Base-by-base conservation (phyloP, 1,139 yeast genomes). In the Zhuliangozyma parablackwelliae region DNA sequence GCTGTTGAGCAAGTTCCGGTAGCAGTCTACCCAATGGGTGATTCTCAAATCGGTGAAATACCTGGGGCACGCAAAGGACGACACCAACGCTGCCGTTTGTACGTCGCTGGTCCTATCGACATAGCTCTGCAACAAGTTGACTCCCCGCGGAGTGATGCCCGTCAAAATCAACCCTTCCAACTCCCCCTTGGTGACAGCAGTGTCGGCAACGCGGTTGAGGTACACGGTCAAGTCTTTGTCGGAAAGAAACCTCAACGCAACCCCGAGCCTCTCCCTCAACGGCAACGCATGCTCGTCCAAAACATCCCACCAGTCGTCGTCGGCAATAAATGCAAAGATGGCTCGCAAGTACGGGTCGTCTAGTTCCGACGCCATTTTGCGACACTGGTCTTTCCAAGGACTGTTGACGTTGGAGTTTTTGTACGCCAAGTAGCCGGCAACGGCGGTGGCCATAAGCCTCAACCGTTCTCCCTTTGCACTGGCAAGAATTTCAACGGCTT, bases 251-350 rank as follows among this genome's bases (percentile, higher is more conserved):
- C 97, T 65, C 21, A 92, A 65, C 0, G 97, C 97, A 29, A 92
- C 90, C 0, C 97, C 97, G 10, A 92, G 62, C 45, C 96, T 67
- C 54, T 92, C 98, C 39, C 94, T 69, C 32, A 92, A 65, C 0
- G 98, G 96, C 33, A 92, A 69, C 2, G 96, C 83, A 28, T 83
- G 81, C 50, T 92, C 97, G 54, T 89, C 96, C 39, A 92, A 68
- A 3, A 92, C 96, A 54, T 88, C 97, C 80, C 92, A 82, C 97
- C 97, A 92, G 46, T 90, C 95, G 36, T 88, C 86, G 53, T 92
- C 97, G 0, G 97, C 89, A 39, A 92, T 83, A 49, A 82, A 92
- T 0, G 97, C 96, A 68, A 92, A 92, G 2, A 90, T 86, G 0
- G 95, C 96, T 30, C 97, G 64, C 43, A 92, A 63, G 54, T 92